Base-by-base conservation (phyloP, 345 rosid species). In the sweet orange (Citrus sinensis) region DNA sequence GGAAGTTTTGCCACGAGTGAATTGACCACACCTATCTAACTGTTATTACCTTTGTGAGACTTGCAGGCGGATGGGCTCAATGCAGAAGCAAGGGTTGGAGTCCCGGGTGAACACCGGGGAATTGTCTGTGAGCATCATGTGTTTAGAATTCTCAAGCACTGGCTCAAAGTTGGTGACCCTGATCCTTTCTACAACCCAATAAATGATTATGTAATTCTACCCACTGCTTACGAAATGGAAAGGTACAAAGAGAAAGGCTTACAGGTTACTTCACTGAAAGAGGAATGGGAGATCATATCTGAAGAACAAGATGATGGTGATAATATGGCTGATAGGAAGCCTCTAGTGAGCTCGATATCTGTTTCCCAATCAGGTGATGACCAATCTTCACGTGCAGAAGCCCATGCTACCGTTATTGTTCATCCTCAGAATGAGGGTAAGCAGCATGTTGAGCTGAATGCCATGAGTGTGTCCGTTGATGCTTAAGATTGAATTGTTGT, bases 41-140 rank as follows among this genome's bases (percentile, higher is more conserved):
- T 5, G 76, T 20, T 30, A 27, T 51, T 49, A 24, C 25, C 25
- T 1, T 49, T 73, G 29, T 66, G 54, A 60, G 40, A 35, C 14
- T 76, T 77, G 17, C 84, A 93, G 99, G 99, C 96, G 8, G 99
- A 95, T 80, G 99, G 96, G 82, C 93, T 95, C 29, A 83, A 89
- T 75, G 98, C 99, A 35, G 98, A 88, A 84, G 99, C 97, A 54
- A 90, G 98, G 82, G 96, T 95, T 51, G 99, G 93, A 75, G 90
- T 96, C 34, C 98, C 99, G 0, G 98, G 93, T 55, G 98, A 95
- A 84, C 99, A 95, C 85, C 78, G 98, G 16, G 98, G 97, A 73
- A 92, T 95, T 74, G 93, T 95, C 54, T 83, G 91, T 29, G 98
- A 96, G 49, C 99, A 86, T 82, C 99, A 90, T 58, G 89, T 96